Evolutionary conservation across 257 asterid genomes (phyloP).

Genomic region (Solanum pennellii): DNA sequence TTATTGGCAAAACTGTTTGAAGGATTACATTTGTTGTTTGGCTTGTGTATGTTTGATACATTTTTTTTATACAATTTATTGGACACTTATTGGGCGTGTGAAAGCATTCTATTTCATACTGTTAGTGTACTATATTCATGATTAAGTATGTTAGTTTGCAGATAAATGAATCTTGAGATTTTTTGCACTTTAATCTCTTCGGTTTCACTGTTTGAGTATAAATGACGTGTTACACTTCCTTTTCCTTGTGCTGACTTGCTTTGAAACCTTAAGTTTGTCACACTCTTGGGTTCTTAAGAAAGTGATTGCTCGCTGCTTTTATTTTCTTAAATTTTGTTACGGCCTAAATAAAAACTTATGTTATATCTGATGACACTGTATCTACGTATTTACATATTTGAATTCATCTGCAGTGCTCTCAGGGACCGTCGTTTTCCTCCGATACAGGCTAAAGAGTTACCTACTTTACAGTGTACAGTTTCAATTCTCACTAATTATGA

Average conservation of each 20-base stretch:
- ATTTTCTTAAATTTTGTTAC: neutral
- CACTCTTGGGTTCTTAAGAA: neutral
- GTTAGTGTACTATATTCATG: neutral
- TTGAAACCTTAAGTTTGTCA: neutral
- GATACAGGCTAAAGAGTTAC: conserved; percentile 85
- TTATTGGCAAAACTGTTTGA: neutral
- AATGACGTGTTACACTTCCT: neutral
- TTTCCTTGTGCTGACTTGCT: neutral
- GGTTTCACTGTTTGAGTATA: neutral
- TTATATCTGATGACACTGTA: neutral
- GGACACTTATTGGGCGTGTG: neutral
- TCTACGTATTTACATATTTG: neutral
- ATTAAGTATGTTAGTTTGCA: neutral
- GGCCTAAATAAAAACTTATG: neutral
- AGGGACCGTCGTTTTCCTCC: conserved; percentile 93
- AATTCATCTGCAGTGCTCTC: conserved; percentile 52
- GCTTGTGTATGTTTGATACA: neutral
- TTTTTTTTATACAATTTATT: neutral
- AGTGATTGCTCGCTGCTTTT: neutral
- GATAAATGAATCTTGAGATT: neutral
- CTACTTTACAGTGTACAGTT: conserved; percentile 87
- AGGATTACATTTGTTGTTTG: neutral
- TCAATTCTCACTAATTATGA: conserved; percentile 81
- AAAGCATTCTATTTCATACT: neutral
- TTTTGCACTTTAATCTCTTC: neutral